These are phyloP conservation scores for Ogataea parapolymorpha DNA, from an alignment of 805 yeast genomes.

Conservation along the genomic window DNA sequence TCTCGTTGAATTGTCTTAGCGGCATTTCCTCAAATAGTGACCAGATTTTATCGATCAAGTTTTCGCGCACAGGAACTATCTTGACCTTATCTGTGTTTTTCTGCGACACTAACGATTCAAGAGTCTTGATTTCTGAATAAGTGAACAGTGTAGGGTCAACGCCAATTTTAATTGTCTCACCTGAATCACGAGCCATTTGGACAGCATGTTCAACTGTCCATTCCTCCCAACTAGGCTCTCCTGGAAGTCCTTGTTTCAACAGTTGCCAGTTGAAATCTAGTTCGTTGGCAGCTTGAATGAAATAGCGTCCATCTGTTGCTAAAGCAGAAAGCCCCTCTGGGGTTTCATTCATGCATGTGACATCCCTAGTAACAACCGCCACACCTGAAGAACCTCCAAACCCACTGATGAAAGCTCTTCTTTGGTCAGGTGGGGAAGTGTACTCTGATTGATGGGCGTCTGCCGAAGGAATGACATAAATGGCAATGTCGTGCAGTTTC, in stretches of 20 bases:
- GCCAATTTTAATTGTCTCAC: slow-evolving; percentile 33
- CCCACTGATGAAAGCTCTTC: slow-evolving; percentile 55
- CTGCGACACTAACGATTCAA: slow-evolving; percentile 33
- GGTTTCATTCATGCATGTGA: slow-evolving; percentile 44
- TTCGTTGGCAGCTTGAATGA: slow-evolving; percentile 55
- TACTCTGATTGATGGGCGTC: slow-evolving; percentile 67
- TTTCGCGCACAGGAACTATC: slow-evolving; percentile 43
- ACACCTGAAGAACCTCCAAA: slow-evolving; percentile 62
- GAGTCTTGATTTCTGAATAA: slow-evolving; percentile 32
- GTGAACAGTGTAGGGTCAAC: slow-evolving; percentile 51
- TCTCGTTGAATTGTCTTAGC: slow-evolving; percentile 44
- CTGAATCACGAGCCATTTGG: slow-evolving; percentile 47
- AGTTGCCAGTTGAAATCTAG: slow-evolving; percentile 59
- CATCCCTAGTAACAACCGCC: slow-evolving; percentile 54
- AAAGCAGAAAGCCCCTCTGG: slow-evolving; percentile 57
- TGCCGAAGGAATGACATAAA: slow-evolving; percentile 62
- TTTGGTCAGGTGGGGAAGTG: slow-evolving; percentile 50
- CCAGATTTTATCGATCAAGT: slow-evolving; percentile 52
- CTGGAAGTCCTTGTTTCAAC: slow-evolving; percentile 48
- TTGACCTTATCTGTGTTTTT: slow-evolving; percentile 32
- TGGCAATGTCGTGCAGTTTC: slow-evolving; percentile 56
- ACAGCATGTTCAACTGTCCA: slow-evolving; percentile 53
- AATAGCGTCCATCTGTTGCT: slow-evolving; percentile 61
- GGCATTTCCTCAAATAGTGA: slow-evolving; percentile 59
- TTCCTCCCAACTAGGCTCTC: slow-evolving; percentile 54